Percentiles rank a stretch among this genome's conserved stretches.
phyloP scores from a whole-genome alignment of 148 eudicot genomes.

The Amaranthus palmeri region DNA sequence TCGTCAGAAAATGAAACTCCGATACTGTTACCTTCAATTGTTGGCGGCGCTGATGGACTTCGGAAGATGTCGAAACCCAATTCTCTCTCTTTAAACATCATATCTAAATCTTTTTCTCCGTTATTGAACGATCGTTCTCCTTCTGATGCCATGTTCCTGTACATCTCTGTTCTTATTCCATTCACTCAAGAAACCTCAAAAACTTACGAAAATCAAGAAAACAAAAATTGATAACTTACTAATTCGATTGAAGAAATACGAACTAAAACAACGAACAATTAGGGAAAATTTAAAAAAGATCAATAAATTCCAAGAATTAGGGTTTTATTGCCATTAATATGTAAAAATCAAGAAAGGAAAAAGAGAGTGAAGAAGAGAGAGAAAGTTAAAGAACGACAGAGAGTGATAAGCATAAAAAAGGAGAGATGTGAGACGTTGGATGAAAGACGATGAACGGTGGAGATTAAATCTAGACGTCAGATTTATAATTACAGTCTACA shows the following conservation, averaged over 20 bases:
- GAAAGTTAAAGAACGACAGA: slow-evolving; percentile 2
- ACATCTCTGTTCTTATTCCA: slow-evolving; percentile 41
- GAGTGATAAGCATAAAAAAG: slow-evolving; percentile 44
- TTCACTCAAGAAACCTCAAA: slow-evolving; percentile 11
- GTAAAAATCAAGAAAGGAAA: slow-evolving; percentile 10
- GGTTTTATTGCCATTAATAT: slow-evolving; percentile 25
- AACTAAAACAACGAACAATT: neutral
- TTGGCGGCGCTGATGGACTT: slow-evolving; percentile 84
- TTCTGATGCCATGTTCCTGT: slow-evolving; percentile 38
- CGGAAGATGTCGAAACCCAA: slow-evolving; percentile 44
- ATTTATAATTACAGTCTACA: slow-evolving; percentile 21
- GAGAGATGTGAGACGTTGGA: slow-evolving; percentile 33
- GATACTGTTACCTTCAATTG: slow-evolving; percentile 52
- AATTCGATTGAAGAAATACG: neutral
- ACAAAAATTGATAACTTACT: neutral
- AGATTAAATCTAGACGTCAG: slow-evolving; percentile 23
- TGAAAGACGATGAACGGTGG: slow-evolving; percentile 19
- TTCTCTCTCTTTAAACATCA: slow-evolving; percentile 38
- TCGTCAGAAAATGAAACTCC: slow-evolving; percentile 32
- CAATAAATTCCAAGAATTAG: slow-evolving; percentile 17
- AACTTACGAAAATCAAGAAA: neutral
- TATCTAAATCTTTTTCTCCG: slow-evolving; percentile 39
- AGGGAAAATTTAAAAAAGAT: neutral
- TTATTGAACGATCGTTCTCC: slow-evolving; percentile 59
- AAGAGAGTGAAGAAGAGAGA: neutral